Percentiles rank a stretch among this genome's conserved stretches.
Conservation (phyloP, 805 yeast species). For the Saccharomycopsis synnaedendra region DNA sequence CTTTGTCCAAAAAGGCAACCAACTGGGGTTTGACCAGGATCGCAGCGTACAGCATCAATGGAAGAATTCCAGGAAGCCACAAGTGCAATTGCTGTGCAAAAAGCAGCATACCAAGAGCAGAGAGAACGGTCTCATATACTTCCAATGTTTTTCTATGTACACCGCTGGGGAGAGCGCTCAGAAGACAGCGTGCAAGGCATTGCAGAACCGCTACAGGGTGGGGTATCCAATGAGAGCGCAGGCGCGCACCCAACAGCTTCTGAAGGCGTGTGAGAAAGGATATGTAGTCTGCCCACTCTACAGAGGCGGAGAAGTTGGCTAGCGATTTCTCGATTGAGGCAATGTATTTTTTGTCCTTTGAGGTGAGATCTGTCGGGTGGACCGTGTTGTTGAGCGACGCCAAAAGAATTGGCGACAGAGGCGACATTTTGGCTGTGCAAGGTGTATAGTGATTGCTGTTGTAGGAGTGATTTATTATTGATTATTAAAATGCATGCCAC, state of each 20-base stretch:
- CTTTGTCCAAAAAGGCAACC: conserved; percentile 44
- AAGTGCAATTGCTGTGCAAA: conserved; percentile 45
- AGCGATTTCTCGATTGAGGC: conserved; percentile 66
- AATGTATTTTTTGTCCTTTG: conserved; percentile 59
- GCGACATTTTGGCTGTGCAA: no score
- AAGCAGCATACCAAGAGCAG: conserved; percentile 42
- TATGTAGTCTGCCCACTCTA: conserved; percentile 98
- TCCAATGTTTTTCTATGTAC: conserved; percentile 85
- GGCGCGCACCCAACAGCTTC: conserved; percentile 46
- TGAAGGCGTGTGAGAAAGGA: conserved; percentile 73
- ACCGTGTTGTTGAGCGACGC: conserved; percentile 5
- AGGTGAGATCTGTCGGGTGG: conserved; percentile 20
- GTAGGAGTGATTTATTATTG: no score
- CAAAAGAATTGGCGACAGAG: no score
- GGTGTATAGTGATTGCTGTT: no score
- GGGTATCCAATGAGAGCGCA: conserved; percentile 50
- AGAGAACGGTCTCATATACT: conserved; percentile 62
- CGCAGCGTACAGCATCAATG: conserved; percentile 79
- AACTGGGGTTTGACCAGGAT: conserved; percentile 78
- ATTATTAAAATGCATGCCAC: no score
- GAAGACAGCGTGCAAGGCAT: conserved; percentile 66
- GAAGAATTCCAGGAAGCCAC: conserved; percentile 93
- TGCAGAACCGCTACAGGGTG: conserved; percentile 50
- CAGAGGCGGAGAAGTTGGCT: conserved; percentile 64
- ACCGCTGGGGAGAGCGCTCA: conserved; percentile 82